Conservation (phyloP, 192 early-diverging fungal species). For the Backusella tuberculispora region DNA sequence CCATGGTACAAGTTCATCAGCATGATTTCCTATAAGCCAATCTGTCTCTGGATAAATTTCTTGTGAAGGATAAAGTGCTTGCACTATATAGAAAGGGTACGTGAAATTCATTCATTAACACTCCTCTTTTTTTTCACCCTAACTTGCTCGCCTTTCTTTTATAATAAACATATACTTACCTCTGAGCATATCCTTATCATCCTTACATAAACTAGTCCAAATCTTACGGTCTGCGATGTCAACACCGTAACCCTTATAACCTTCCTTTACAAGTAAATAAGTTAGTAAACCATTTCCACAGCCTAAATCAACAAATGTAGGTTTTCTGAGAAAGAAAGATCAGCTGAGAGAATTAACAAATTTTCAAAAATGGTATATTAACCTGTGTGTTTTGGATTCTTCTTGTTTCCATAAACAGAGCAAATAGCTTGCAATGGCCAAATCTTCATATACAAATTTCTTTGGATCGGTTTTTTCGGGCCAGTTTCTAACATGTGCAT, state of each 20-base stretch:
- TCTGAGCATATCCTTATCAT: slow-evolving; percentile 46
- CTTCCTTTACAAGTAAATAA: slow-evolving; percentile 70
- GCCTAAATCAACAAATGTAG: slow-evolving; percentile 80
- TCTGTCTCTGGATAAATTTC: slow-evolving; percentile 54
- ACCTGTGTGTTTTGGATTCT: slow-evolving; percentile 24
- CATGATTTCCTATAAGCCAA: slow-evolving; percentile 90
- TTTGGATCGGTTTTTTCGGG: slow-evolving; percentile 81
- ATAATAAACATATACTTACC: slow-evolving; percentile 37
- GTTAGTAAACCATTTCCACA: slow-evolving; percentile 88
- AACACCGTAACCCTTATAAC: slow-evolving; percentile 72
- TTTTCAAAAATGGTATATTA: background rate
- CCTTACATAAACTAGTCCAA: slow-evolving; percentile 64
- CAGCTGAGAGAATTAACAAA: background rate
- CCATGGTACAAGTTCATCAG: slow-evolving; percentile 88
- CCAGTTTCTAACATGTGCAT: slow-evolving; percentile 52
- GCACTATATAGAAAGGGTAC: slow-evolving; percentile 45
- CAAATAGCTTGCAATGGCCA: slow-evolving; percentile 84
- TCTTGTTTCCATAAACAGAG: slow-evolving; percentile 74
- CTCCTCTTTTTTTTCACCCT: slow-evolving; percentile 1
- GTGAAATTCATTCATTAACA: slow-evolving; percentile 1
- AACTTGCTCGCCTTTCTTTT: background rate
- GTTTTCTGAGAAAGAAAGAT: slow-evolving; percentile 33
- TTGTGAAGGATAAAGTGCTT: slow-evolving; percentile 59
- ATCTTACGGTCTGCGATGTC: slow-evolving; percentile 77
- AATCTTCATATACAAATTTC: slow-evolving; percentile 89